Evolutionary conservation across 768 basidiomycete species (phyloP), one percentile per base, ranked within the genome.

Genomic region (Podaxis mareebaensis): DNA sequence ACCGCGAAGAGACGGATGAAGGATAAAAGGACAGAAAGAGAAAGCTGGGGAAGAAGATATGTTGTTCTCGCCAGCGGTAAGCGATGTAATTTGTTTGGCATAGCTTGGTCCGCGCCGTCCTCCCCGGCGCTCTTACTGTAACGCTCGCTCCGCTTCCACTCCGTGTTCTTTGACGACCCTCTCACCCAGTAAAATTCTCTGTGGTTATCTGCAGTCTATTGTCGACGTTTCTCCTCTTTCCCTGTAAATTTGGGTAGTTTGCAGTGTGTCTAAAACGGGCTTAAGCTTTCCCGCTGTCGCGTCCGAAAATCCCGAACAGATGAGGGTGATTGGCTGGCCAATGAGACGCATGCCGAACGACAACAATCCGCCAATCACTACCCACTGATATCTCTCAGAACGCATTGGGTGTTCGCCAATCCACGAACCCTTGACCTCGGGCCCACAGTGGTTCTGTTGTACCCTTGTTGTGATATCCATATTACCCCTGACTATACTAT

Each of bases 31-130:
- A 58, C 36, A 55, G 51, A 60, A 58, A 51, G 49, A 60, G 24
- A 51, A 33, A 38, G 33, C 52, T 49, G 57, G 46, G 52, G 39
- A 60, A 36, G 53, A 52, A 24, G 33, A 60, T 42, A 44, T 24
- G 38, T 44, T 51, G 33, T 49, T 51, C 38, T 46, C 61, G 62
- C 58, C 58, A 57, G 53, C 51, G 20, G 20, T 38, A 22, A 15
- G 33, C 60, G 59, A 61, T 64, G 64, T 67, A 64, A 67, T 67
- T 65, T 67, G 64, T 67, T 63, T 67, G 66, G 56, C 64, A 55
- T 15, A 58, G 66, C 59, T 67, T 67, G 66, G 53, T 38, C 42
- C 10, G 36, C 17, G 10, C 38, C 54, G 20, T 46, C 44, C 20
- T 42, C 40, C 15, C 33, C 10, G 4, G n/a, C 22, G 10, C 26